phyloP scores from a whole-genome alignment of 2,329 filamentous ascomycete species.

The Metarhizium brunneum region DNA sequence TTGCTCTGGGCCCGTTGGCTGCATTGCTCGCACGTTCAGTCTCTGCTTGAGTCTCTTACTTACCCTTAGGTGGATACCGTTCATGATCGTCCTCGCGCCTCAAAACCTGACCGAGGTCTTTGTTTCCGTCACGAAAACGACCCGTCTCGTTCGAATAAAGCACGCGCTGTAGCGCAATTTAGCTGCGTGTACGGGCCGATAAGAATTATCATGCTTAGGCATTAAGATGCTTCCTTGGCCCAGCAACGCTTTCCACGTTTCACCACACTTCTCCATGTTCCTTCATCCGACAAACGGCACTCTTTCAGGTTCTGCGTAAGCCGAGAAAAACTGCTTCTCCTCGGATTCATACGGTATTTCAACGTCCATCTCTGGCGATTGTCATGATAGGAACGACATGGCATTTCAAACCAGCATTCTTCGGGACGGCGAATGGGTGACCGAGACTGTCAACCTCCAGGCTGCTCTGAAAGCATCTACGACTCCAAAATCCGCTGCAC shows the following conservation, averaged over 20 bases:
- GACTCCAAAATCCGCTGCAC: slow-evolving; percentile 20
- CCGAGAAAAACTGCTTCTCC: not conserved
- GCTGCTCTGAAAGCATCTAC: slow-evolving; percentile 30
- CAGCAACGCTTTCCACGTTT: not conserved
- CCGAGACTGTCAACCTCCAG: slow-evolving; percentile 37
- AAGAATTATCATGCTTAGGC: not conserved
- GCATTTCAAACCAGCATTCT: slow-evolving; percentile 46
- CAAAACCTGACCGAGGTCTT: not conserved
- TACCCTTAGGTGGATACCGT: too few species aligned
- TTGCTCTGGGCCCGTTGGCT: too few species aligned
- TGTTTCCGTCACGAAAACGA: not conserved
- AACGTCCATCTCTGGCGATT: not conserved
- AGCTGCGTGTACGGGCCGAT: not conserved
- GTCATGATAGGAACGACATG: slow-evolving; percentile 19
- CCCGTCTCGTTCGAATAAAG: not conserved
- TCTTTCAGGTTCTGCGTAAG: not conserved
- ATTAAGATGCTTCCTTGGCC: not conserved
- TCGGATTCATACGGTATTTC: not conserved
- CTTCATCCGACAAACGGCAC: not conserved
- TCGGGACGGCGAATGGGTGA: slow-evolving; percentile 47
- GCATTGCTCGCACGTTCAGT: too few species aligned
- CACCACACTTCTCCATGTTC: not conserved
- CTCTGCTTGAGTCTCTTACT: too few species aligned
- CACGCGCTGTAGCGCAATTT: not conserved
- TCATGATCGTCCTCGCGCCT: slow-evolving; percentile 8